Evolutionary conservation across 2,329 filamentous ascomycete species (phyloP).

Genomic region (Sporothrix inflata): DNA sequence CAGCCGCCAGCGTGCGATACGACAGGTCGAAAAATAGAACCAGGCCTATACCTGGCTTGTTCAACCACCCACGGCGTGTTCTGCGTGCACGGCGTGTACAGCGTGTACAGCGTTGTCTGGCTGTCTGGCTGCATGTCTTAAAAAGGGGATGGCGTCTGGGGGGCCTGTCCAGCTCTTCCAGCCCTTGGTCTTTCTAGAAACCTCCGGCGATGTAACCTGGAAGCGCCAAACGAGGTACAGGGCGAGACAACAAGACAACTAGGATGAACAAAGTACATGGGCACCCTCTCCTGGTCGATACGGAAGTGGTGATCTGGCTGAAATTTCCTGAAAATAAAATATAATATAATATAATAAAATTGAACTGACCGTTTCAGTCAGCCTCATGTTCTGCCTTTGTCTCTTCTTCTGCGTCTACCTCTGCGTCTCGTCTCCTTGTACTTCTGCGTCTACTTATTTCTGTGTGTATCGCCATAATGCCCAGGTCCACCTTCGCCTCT

Average conservation of each 20-base stretch:
- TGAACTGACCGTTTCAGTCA: not conserved
- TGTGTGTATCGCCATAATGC: constrained; percentile 1
- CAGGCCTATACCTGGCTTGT: not conserved
- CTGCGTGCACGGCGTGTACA: not conserved
- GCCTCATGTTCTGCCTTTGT: not conserved
- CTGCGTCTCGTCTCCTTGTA: not conserved
- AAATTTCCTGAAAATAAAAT: not conserved
- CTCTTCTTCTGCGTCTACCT: not conserved
- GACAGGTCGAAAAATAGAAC: not conserved
- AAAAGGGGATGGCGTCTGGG: constrained; percentile 6
- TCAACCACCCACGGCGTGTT: not conserved
- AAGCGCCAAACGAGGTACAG: constrained; percentile 19
- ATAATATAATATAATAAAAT: not conserved
- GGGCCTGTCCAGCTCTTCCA: not conserved
- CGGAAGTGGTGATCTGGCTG: not conserved
- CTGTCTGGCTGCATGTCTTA: not conserved
- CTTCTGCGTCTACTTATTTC: not conserved
- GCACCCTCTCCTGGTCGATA: not conserved
- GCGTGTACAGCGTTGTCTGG: not conserved
- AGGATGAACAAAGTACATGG: not conserved
- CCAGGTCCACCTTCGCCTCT: not conserved
- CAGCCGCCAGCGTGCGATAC: constrained; percentile 6
- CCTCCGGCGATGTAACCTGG: constrained; percentile 13
- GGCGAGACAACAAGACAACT: not conserved
- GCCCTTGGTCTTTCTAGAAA: constrained; percentile 18